Evolutionary conservation across 1,284 basidiomycete species (phyloP), one percentile per base, ranked within the genome.

Genomic region (Tylopilus orsonianus): DNA sequence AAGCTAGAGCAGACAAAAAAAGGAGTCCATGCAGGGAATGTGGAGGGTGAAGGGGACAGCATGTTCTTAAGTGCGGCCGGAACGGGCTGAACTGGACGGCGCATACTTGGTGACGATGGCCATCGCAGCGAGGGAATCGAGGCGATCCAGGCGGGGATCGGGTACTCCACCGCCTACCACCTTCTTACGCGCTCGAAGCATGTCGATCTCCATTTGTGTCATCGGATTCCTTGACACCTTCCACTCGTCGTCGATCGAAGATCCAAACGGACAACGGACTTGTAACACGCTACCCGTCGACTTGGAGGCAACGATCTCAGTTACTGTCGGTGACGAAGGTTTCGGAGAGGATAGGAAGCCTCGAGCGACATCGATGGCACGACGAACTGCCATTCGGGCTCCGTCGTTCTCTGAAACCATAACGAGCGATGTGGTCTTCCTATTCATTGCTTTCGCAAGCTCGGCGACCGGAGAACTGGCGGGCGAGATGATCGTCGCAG

Each of bases 331-430:
- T 3, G 27, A 20, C 1, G n/a, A 32, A 16, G 2, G 14, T 22
- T 5, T 12, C 2, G 32, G 19, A 16, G 49, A 23, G 4, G 36
- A 27, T 20, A 58, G 37, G n/a, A 59, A 5, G 0, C 33, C 20
- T 12, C 19, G 34, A 23, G 24, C 18, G 4, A 44, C 37, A 24
- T 44, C 20, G 6, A 32, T 4, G 3, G 8, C 40, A 20, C 22
- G 2, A 18, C 7, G 20, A 8, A 16, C 20, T 18, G 20, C 18
- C 19, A 7, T 44, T n/a, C 5, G n/a, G 1, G n/a, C 9, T 5
- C 24, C 24, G 22, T n/a, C 18, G 5, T 1, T 9, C 19, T 32
- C 30, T 1, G 23, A 13, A 9, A 22, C 16, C 12, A 13, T 13
- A 8, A 10, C 27, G 10, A 29, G 27, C 7, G 27, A 8, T 12